Conservation (phyloP, 345 rosid species). For the Gossypium australe region DNA sequence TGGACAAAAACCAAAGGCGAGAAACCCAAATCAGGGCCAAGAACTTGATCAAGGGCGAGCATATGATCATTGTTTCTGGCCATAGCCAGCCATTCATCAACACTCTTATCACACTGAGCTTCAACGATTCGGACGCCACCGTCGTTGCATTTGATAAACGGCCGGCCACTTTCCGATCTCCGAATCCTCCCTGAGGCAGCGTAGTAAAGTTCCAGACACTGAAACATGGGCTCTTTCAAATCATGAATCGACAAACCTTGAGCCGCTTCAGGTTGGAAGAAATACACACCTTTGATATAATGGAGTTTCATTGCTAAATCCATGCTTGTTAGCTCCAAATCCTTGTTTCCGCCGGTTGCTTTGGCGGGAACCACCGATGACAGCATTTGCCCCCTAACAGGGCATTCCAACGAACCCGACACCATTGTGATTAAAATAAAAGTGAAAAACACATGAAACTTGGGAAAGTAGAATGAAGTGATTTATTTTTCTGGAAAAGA, state of each 20-base stretch:
- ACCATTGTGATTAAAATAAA: neutral
- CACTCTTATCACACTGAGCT: conserved; percentile 31
- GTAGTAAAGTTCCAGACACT: conserved; percentile 32
- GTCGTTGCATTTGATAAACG: conserved; percentile 71
- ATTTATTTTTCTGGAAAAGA: neutral
- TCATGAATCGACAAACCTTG: conserved; percentile 31
- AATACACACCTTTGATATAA: conserved; percentile 57
- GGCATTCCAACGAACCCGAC: neutral
- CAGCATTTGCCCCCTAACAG: conserved; percentile 32
- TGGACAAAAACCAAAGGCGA: conserved; percentile 65
- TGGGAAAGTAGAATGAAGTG: neutral
- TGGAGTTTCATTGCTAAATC: conserved; percentile 83
- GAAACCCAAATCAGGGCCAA: conserved; percentile 75
- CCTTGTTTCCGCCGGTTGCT: conserved; percentile 36
- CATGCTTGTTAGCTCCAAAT: conserved; percentile 35
- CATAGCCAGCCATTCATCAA: conserved; percentile 48
- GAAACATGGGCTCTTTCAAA: conserved; percentile 45
- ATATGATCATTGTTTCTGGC: conserved; percentile 9
- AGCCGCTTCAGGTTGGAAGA: conserved; percentile 35
- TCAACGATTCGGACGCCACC: conserved; percentile 63
- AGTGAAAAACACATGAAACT: neutral
- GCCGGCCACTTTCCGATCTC: conserved; percentile 37
- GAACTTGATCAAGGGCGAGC: conserved; percentile 35
- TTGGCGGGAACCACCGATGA: conserved; percentile 63
- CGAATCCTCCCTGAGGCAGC: conserved; percentile 53